phyloP scores from a whole-genome alignment of 2,329 filamentous ascomycete genomes.

The Pestalotiopsis sp. region DNA sequence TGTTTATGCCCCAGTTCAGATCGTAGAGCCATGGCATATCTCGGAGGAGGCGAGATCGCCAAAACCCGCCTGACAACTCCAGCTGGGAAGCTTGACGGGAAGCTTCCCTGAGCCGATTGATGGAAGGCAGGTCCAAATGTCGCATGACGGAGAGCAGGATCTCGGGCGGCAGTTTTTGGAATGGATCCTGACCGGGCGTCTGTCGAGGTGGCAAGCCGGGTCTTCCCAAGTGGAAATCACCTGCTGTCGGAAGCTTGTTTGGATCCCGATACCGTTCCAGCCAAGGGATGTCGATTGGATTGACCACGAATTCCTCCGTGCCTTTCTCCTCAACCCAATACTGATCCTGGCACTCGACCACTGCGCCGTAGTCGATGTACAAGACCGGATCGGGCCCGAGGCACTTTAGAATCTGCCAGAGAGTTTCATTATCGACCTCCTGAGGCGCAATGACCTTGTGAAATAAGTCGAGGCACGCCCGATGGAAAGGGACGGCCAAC shows the following conservation, averaged over 20 bases:
- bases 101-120: not conserved
- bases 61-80: not conserved
- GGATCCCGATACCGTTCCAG: not conserved
- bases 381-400: not conserved
- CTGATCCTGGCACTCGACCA: not conserved
- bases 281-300: not conserved
- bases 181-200: not conserved
- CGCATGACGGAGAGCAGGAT: not conserved
- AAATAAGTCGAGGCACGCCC: not conserved
- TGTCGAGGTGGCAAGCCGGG: not conserved
- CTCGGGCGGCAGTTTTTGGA: not conserved
- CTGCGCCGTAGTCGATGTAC: not conserved
- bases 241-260: not conserved
- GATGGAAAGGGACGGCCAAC: not conserved
- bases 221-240: not conserved
- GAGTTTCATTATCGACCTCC: not conserved
- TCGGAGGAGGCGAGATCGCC: not conserved
- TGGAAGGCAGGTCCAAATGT: not conserved
- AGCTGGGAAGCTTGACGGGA: not conserved
- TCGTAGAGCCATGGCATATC: conserved; percentile 6
- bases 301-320: not conserved
- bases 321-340: not conserved
- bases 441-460: not conserved
- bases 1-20: not conserved
- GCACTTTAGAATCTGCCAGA: not conserved